Evolutionary conservation across 495 filamentous ascomycete genomes (phyloP).

Genomic region (Thermothielavioides terrestris): DNA sequence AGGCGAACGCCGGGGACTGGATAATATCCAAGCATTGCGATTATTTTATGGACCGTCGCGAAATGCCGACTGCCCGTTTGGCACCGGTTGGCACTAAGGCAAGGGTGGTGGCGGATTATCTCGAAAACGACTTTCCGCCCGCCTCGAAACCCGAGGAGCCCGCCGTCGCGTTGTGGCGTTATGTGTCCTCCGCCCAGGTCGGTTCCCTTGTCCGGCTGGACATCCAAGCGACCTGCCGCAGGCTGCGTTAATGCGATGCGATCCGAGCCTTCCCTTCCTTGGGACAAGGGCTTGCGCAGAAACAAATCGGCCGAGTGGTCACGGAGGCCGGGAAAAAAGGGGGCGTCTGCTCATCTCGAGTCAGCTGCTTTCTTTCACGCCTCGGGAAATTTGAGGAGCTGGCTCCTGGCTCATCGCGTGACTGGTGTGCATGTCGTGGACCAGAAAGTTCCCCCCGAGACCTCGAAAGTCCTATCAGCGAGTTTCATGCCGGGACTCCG

Average conservation of each 20-base stretch:
- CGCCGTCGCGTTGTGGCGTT: too few species aligned
- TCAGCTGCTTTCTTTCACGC: neutral
- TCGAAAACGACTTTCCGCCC: neutral
- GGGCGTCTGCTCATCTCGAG: constrained; percentile 1
- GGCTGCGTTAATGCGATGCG: neutral
- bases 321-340: neutral
- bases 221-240: too few species aligned
- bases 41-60: too few species aligned
- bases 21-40: too few species aligned
- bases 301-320: neutral
- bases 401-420: constrained; percentile 1
- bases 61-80: neutral
- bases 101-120: neutral
- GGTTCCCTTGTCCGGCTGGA: neutral
- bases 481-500: constrained; percentile 2
- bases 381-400: neutral
- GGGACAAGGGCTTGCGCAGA: neutral
- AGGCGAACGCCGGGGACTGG: too few species aligned
- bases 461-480: neutral
- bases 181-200: too few species aligned
- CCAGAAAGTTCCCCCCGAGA: neutral
- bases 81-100: neutral
- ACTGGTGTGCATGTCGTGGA: constrained; percentile 5
- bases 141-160: too few species aligned
- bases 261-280: neutral